Conservation (phyloP, 225 moss, liverwort and hornwort genomes). For the Marchantia polymorpha region DNA sequence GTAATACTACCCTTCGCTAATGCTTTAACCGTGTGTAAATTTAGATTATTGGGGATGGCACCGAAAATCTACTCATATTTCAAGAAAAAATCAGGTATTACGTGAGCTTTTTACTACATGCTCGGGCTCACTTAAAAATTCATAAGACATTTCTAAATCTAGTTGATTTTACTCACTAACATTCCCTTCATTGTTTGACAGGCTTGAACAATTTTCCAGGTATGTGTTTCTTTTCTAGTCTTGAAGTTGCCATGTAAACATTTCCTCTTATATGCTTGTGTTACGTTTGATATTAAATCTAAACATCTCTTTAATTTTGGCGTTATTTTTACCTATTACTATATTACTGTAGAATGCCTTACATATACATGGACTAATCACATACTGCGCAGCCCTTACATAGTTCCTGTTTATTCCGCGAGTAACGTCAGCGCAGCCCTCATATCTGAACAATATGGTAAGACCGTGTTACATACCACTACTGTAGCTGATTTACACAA, state of each 20-base stretch:
- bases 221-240: constrained; percentile 21
- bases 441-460: constrained; percentile 81
- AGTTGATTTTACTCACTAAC: background rate
- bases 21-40: background rate
- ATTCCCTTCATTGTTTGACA: constrained; percentile 26
- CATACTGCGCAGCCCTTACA: constrained; percentile 66
- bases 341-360: too few relatives aligned
- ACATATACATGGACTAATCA: too few relatives aligned
- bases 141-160: background rate
- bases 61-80: constrained; percentile 64
- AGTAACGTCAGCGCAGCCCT: constrained; percentile 58
- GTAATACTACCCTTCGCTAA: background rate
- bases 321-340: too few relatives aligned
- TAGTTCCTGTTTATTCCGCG: constrained; percentile 50
- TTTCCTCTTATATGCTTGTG: too few relatives aligned
- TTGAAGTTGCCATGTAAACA: too few relatives aligned
- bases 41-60: constrained; percentile 75
- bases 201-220: constrained; percentile 84
- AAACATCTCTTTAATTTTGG: too few relatives aligned
- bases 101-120: background rate
- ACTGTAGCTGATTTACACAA: background rate
- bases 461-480: background rate
- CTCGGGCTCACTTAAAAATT: background rate
- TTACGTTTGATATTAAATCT: too few relatives aligned
- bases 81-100: constrained; percentile 82